Conservation (phyloP, 495 filamentous ascomycete species). For the Opeltia flavorubescens region DNA sequence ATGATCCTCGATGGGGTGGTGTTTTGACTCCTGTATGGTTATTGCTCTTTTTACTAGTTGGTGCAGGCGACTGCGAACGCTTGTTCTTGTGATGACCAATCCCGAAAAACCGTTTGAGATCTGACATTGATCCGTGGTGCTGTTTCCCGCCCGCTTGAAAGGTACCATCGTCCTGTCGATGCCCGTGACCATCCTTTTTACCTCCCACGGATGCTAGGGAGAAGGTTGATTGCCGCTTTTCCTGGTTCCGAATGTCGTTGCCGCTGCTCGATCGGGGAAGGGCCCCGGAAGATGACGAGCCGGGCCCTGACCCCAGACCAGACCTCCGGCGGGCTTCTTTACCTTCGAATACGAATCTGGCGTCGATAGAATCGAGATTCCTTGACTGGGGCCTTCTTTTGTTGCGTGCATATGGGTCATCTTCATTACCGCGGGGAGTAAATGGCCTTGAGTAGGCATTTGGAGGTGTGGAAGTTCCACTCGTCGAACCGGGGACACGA, state of each 20-base stretch:
- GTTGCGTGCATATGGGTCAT: conserved; percentile 79
- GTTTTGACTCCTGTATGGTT: conserved; percentile 33
- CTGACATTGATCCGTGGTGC: conserved; percentile 79
- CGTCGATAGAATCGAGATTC: conserved; percentile 57
- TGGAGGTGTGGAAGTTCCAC: conserved; percentile 43
- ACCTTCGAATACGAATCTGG: conserved; percentile 68
- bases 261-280: conserved; percentile 32
- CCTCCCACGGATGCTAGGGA: conserved; percentile 19
- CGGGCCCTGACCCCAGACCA: conserved; percentile 10
- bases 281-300: conserved; percentile 7
- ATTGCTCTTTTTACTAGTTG: conserved; percentile 28
- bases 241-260: conserved; percentile 29
- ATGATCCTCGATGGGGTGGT: conserved; percentile 39
- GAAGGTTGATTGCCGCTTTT: conserved; percentile 32
- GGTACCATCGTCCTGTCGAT: conserved; percentile 34
- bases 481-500: conserved; percentile 39
- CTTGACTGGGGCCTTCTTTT: conserved; percentile 61
- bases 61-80: conserved; percentile 45
- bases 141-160: conserved; percentile 27
- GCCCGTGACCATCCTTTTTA: conserved; percentile 31
- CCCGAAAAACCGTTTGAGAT: conserved; percentile 87
- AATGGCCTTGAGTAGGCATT: conserved; percentile 48
- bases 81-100: conserved; percentile 54
- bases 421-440: conserved; percentile 64
- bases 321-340: conserved; percentile 37